Percentiles rank a stretch among this genome's conserved stretches.
Evolutionary conservation across 805 yeast genomes (phyloP).

Genomic region (Yamadazyma laniorum): DNA sequence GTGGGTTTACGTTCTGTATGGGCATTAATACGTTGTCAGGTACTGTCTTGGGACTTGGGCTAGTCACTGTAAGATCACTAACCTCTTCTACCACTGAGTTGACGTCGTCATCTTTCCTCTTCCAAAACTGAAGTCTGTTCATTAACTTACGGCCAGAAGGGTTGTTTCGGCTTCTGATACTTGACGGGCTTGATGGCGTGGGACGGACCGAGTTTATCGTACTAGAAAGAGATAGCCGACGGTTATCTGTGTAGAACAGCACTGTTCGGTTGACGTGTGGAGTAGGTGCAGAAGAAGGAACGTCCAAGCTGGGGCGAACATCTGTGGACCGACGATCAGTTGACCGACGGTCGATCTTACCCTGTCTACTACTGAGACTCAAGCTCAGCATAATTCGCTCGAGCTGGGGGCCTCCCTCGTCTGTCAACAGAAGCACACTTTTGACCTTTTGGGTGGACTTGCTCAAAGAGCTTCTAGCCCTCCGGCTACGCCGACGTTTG

Average conservation of each 20-base stretch:
- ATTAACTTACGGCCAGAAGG: slow-evolving; percentile 18
- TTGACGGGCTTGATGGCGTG: slow-evolving; percentile 3
- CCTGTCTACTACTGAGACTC: slow-evolving; percentile 28
- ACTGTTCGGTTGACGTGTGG: slow-evolving; percentile 18
- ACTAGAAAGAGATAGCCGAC: slow-evolving; percentile 16
- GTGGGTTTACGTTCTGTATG: not conserved
- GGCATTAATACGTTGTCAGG: slow-evolving; percentile 1
- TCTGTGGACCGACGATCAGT: slow-evolving; percentile 4
- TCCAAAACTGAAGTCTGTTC: slow-evolving; percentile 41
- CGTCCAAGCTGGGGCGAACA: slow-evolving; percentile 1
- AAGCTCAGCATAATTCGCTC: slow-evolving; percentile 38
- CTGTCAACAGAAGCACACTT: slow-evolving; percentile 35
- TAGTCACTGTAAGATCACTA: slow-evolving; percentile 14
- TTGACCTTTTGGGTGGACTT: slow-evolving; percentile 34
- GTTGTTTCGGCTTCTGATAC: not conserved
- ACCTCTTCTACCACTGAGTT: slow-evolving; percentile 8
- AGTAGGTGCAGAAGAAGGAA: slow-evolving; percentile 1
- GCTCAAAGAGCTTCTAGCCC: slow-evolving; percentile 30
- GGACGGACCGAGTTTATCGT: too few relatives aligned
- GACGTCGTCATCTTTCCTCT: slow-evolving; percentile 15
- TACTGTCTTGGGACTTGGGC: slow-evolving; percentile 17
- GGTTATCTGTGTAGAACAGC: slow-evolving; percentile 17
- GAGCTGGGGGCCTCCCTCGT: slow-evolving; percentile 32
- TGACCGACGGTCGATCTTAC: not conserved
- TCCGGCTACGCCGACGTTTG: slow-evolving; percentile 32